phyloP scores from a whole-genome alignment of 345 rosid species.

The Citrus medica region DNA sequence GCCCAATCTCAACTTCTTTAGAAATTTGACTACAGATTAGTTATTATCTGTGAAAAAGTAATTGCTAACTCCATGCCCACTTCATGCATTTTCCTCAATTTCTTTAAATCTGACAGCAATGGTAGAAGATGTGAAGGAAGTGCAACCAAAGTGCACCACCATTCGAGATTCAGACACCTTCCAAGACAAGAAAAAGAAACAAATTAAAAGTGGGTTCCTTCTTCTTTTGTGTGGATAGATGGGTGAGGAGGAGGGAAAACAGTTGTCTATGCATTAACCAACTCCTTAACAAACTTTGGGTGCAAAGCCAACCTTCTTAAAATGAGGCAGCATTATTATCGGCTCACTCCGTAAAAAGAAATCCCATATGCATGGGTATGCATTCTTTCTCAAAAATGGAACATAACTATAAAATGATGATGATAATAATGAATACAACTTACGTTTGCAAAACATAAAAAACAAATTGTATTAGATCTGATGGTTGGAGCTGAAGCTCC shows the following conservation, averaged over 20 bases:
- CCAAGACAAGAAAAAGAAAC: neutral
- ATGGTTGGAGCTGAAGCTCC: slow-evolving; percentile 49
- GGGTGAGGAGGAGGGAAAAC: neutral
- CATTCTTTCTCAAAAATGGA: neutral
- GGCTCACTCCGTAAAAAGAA: neutral
- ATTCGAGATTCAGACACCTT: neutral
- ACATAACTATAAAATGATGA: neutral
- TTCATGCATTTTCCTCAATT: neutral
- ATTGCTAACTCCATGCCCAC: neutral
- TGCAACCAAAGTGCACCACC: neutral
- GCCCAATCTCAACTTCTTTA: neutral
- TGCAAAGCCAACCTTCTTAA: neutral
- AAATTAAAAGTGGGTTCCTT: neutral
- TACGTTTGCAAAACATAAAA: slow-evolving; percentile 71
- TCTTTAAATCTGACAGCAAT: neutral
- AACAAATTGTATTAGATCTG: slow-evolving; percentile 64
- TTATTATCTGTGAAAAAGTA: neutral
- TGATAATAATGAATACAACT: slow-evolving; percentile 20
- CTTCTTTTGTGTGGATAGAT: neutral
- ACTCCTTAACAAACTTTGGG: neutral
- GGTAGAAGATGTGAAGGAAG: neutral
- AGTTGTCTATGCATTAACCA: neutral
- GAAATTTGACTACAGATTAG: neutral
- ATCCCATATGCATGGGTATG: neutral
- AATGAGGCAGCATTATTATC: neutral